Percentiles rank a stretch among this genome's conserved stretches.
Conservation (phyloP, 2,329 filamentous ascomycete genomes). For the Diplodia mutila region DNA sequence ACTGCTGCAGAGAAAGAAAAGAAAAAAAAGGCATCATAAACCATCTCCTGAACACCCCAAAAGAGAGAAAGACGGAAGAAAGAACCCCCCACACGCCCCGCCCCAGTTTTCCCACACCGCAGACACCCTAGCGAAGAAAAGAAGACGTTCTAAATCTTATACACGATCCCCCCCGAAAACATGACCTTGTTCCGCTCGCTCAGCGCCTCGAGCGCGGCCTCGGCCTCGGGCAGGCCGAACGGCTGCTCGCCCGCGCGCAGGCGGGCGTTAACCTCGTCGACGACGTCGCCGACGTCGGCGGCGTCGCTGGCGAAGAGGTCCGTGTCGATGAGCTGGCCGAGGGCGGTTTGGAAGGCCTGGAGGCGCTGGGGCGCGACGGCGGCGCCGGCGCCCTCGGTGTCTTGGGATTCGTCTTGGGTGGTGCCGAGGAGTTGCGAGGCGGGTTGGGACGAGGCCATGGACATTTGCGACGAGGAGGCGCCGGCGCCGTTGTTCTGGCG, state of each 20-base stretch:
- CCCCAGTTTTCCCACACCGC: too few relatives aligned
- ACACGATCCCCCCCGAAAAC: constrained; percentile 57
- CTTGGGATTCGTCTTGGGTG: constrained; percentile 25
- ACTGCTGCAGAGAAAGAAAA: too few relatives aligned
- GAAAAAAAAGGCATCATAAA: too few relatives aligned
- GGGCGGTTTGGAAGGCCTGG: constrained; percentile 73
- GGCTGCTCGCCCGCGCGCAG: constrained; percentile 59
- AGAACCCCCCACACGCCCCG: too few relatives aligned
- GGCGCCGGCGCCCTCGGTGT: constrained; percentile 36
- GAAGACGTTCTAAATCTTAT: constrained; percentile 44
- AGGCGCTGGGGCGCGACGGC: constrained; percentile 60
- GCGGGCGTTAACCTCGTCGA: constrained; percentile 77
- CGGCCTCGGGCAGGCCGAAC: constrained; percentile 74
- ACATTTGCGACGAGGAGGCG: constrained; percentile 60
- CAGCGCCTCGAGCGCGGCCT: constrained; percentile 77
- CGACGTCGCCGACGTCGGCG: constrained; percentile 72
- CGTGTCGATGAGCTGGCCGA: constrained; percentile 82
- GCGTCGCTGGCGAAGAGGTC: constrained; percentile 86
- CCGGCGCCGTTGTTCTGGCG: constrained; percentile 34
- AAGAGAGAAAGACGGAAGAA: too few relatives aligned
- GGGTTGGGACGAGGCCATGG: constrained; percentile 78
- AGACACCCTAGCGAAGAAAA: too few relatives aligned
- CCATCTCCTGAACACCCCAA: too few relatives aligned
- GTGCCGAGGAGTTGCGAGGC: constrained; percentile 67
- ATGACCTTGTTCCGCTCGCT: constrained; percentile 88